Evolutionary conservation across 306 rosid genomes (phyloP).

Genomic region (Purshia tridentata): DNA sequence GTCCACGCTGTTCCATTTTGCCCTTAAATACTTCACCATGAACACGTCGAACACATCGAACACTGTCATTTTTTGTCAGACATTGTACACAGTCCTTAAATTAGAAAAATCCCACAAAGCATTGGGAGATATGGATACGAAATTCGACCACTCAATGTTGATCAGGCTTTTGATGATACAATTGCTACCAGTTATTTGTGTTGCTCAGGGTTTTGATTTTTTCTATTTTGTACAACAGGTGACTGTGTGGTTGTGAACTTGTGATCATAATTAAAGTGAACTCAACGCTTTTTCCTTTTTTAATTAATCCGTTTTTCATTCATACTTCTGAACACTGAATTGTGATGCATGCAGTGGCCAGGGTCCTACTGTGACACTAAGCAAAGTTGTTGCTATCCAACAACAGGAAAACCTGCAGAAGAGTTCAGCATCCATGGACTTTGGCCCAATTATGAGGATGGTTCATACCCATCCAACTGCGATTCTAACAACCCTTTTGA

Average conservation of each 20-base stretch:
- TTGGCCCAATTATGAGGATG: constrained; percentile 38
- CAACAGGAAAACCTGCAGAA: constrained; percentile 31
- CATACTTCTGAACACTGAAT: background rate
- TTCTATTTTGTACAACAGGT: constrained; percentile 46
- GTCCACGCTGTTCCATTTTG: background rate
- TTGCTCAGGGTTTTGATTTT: constrained; percentile 32
- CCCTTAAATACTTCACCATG: background rate
- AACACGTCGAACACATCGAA: background rate
- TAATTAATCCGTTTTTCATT: background rate
- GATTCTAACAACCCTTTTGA: constrained; percentile 20
- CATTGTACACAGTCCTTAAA: too few species aligned
- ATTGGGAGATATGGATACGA: constrained; percentile 9
- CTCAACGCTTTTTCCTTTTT: background rate
- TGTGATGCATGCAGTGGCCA: constrained; percentile 38
- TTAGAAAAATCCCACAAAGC: background rate
- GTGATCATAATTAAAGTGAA: background rate
- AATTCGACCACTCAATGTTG: background rate
- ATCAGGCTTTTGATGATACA: constrained; percentile 27
- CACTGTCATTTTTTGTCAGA: too few species aligned
- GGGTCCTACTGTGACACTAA: constrained; percentile 33
- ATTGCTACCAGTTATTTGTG: constrained; percentile 13
- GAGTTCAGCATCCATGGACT: constrained; percentile 36
- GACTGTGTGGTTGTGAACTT: too few species aligned
- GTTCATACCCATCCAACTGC: constrained; percentile 33
- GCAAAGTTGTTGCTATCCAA: constrained; percentile 34